A percentile compares a stretch with the other conserved stretches of the same genome.
These are phyloP conservation scores for Pseudomonodictys pantanalensis DNA, from an alignment of 495 filamentous ascomycete species.

Conservation along the genomic window DNA sequence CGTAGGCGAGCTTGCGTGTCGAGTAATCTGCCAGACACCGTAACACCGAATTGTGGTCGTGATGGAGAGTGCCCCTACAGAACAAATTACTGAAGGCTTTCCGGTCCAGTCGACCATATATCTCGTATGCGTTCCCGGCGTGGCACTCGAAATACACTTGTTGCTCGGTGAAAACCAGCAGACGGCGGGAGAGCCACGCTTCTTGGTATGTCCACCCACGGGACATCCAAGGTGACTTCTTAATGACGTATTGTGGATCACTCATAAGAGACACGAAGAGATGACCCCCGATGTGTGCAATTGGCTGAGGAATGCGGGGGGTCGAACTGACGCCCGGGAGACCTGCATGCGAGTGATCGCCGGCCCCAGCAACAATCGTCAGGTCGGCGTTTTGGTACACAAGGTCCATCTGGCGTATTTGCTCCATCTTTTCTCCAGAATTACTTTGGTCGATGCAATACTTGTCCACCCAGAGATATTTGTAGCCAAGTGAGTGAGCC, in stretches of 20 bases:
- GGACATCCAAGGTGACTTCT: not conserved
- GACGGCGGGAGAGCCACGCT: slow-evolving; percentile 26
- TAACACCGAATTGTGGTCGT: no score
- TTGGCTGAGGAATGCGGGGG: no score
- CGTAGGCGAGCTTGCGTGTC: no score
- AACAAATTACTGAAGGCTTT: no score
- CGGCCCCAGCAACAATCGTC: slow-evolving; percentile 17
- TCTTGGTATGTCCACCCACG: slow-evolving; percentile 42
- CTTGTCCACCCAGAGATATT: slow-evolving; percentile 18
- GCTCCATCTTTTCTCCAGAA: not conserved
- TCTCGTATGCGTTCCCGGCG: no score
- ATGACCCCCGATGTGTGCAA: no score
- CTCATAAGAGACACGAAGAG: no score
- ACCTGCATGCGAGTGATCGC: no score
- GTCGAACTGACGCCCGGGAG: no score
- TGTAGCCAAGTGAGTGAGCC: not conserved
- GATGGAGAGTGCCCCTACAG: no score
- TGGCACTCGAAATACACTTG: slow-evolving; percentile 35
- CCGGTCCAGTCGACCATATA: no score
- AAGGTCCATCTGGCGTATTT: slow-evolving; percentile 8
- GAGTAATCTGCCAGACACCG: no score
- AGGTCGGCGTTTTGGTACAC: slow-evolving; percentile 7
- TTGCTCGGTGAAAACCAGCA: slow-evolving; percentile 30
- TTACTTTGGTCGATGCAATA: slow-evolving; percentile 20
- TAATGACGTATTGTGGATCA: not conserved